Base-by-base conservation (phyloP, 331 rosid genomes). In the Pyrus hybrid region DNA sequence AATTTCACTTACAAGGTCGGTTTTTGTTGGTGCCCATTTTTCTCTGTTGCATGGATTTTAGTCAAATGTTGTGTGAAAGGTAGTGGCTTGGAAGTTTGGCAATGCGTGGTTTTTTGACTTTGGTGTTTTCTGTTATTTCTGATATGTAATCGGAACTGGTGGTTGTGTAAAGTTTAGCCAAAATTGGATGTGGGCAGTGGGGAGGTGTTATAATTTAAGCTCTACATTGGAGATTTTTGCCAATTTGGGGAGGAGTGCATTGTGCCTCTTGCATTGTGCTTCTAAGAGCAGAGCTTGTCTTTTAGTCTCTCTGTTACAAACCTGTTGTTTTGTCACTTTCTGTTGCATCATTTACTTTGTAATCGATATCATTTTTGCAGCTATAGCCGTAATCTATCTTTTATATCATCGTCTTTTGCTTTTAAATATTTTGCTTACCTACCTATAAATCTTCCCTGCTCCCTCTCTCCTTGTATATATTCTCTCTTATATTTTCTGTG, bases 1-100 rank as follows among this genome's bases (percentile, higher is more conserved):
- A 91, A 92, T 83, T 90, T 94, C 70, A 88, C 86, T 75, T 94
- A 90, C 87, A 83, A 83, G 99, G 99, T 94, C 76, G 78, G 88
- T 73, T 18, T 35, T 17, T 49, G 56, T 17, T 2, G 56, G 56
- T 49, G 56, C 56, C 17, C 20, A 7, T 63, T 14, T 56, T 47
- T 54, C 26, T 30, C 7, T 18, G 33, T 13, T 30, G 64, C 22
- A 17, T 18, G 63, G 26, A 76, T 58, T 20, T 45, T 54, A 32
- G 85, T 82, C 67, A 74, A 30, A 54, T 54, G 25, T 77, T 58
- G 65, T 20, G 63, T 63, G 13, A 29, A 43, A 67, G 22, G 26
- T 66, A 7, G 72, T 45, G 60, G 8, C 56, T 17, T 49, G 56
- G 56, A 17, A 49, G n/a, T n/a, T n/a, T 17, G 56, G 56, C 56